phyloP scores from a whole-genome alignment of 805 yeast genomes.

The Tetrapisispora namnaoensis region DNA sequence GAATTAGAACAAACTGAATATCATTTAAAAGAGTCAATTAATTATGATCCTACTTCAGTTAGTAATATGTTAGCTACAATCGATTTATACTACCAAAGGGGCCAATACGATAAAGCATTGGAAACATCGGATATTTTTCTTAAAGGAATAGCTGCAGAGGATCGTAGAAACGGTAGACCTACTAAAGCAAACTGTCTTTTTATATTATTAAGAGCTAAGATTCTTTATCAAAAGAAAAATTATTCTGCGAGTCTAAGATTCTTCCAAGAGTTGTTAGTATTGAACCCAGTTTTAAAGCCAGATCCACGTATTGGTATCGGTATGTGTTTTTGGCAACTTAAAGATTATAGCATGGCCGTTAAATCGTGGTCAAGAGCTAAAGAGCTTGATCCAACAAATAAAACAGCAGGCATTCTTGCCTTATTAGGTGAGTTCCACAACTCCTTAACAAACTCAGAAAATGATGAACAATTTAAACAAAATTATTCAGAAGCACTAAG shows the following conservation, averaged over 20 bases:
- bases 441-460: constrained; percentile 40
- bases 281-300: constrained; percentile 71
- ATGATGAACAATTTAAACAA: constrained; percentile 46
- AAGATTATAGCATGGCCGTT: constrained; percentile 66
- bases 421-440: constrained; percentile 61
- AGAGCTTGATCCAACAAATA: constrained; percentile 51
- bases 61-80: constrained; percentile 58
- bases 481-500: constrained; percentile 52
- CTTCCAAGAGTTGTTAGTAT: constrained; percentile 71
- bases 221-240: constrained; percentile 61
- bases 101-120: constrained; percentile 60
- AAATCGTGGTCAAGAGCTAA: constrained; percentile 75
- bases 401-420: constrained; percentile 54
- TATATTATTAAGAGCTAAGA: constrained; percentile 73
- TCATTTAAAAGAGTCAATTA: constrained; percentile 39
- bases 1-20: constrained; percentile 35
- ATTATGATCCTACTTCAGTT: constrained; percentile 37
- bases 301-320: constrained; percentile 96
- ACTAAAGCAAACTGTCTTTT: constrained; percentile 65
- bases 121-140: constrained; percentile 56
- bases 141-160: constrained; percentile 31
- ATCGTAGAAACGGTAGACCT: constrained; percentile 27
- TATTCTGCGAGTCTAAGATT: constrained; percentile 64
- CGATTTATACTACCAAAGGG: constrained; percentile 46
- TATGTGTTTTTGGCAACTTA: constrained; percentile 82